Percentiles rank a stretch among this genome's conserved stretches.
Evolutionary conservation across 2,329 filamentous ascomycete species (phyloP).

Genomic region (Botrytis pseudocinerea): DNA sequence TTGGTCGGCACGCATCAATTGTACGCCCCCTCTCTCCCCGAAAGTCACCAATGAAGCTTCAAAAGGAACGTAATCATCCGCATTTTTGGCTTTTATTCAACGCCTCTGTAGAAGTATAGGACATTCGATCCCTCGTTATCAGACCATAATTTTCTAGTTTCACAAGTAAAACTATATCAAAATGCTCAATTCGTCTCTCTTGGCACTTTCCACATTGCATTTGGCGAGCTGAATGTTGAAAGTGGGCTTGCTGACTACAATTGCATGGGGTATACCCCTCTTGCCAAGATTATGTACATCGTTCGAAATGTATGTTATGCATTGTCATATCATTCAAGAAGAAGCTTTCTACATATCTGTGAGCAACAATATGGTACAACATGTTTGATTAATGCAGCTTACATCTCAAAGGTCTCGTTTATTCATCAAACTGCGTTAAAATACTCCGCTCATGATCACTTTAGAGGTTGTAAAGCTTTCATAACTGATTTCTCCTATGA

Average conservation of each 20-base stretch:
- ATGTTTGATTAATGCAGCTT: neutral
- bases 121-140: neutral
- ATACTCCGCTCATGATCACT: neutral
- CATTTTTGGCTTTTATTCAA: neutral
- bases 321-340: neutral
- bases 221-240: neutral
- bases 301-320: neutral
- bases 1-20: neutral
- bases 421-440: rapidly evolving
- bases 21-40: neutral
- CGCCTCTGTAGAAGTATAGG: neutral
- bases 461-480: no score
- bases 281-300: neutral
- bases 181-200: neutral
- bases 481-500: neutral
- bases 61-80: neutral
- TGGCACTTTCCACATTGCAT: neutral
- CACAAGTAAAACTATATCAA: neutral
- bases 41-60: neutral
- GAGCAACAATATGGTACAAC: neutral
- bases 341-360: neutral
- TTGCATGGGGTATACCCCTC: neutral
- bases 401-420: neutral
- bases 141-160: no score
- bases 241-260: neutral